Evolutionary conservation across 257 asterid genomes (phyloP).

Genomic region (Solanum paucissectum): DNA sequence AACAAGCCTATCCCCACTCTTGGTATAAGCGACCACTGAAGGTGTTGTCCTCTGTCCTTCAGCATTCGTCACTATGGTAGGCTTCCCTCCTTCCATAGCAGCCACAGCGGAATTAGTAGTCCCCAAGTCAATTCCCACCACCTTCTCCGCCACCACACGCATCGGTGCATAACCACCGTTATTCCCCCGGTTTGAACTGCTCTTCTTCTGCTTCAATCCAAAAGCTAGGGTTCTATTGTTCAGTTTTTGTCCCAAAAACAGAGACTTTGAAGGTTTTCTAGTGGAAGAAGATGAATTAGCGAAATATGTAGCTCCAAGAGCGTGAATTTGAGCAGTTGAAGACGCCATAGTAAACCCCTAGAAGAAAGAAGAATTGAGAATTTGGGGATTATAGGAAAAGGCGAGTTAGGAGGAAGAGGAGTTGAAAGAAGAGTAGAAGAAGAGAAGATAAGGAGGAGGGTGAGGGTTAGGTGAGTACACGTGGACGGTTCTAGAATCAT

Average conservation of each 20-base stretch:
- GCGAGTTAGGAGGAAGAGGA: slow-evolving; percentile 10
- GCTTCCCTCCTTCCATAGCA: slow-evolving; percentile 95
- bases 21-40: slow-evolving; percentile 82
- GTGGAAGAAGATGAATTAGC: slow-evolving; percentile 23
- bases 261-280: slow-evolving; percentile 16
- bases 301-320: slow-evolving; percentile 33
- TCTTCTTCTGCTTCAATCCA: slow-evolving; percentile 31
- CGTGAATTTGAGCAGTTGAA: slow-evolving; percentile 47
- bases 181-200: slow-evolving; percentile 12
- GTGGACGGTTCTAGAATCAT: slow-evolving; percentile 26
- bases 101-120: slow-evolving; percentile 91
- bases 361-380: not conserved
- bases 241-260: slow-evolving; percentile 42
- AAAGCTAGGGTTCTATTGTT: slow-evolving; percentile 14
- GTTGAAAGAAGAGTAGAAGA: not conserved
- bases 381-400: slow-evolving; percentile 5
- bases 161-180: slow-evolving; percentile 17
- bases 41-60: slow-evolving; percentile 93
- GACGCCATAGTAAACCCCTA: not conserved
- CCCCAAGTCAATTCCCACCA: slow-evolving; percentile 82
- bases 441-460: slow-evolving; percentile 9
- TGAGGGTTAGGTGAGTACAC: slow-evolving; percentile 35
- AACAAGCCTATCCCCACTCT: slow-evolving; percentile 68
- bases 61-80: slow-evolving; percentile 75
- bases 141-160: slow-evolving; percentile 81